Conservation (phyloP, 139 green algal genomes). For the Yamagishiella unicocca region DNA sequence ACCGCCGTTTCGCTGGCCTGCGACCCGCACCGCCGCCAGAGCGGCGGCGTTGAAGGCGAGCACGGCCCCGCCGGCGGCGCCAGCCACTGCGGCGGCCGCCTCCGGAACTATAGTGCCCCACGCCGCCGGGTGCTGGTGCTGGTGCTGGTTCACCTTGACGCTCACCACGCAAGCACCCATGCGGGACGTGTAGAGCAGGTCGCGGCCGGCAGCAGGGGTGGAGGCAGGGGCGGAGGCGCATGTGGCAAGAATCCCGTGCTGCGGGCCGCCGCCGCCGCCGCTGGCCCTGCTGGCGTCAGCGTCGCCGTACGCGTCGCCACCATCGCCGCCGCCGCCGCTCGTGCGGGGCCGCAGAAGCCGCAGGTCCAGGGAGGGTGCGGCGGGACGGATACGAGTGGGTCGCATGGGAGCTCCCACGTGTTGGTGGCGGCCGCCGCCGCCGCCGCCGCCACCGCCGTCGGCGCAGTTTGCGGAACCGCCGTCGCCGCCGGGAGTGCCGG, state of each 20-base stretch:
- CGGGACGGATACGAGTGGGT: neutral
- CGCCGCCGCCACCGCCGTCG: no score
- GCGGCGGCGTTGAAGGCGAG: neutral
- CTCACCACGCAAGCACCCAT: constrained; percentile 14
- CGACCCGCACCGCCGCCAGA: neutral
- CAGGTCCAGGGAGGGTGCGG: neutral
- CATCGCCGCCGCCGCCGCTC: neutral
- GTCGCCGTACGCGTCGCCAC: no score
- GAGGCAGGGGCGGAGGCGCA: no score
- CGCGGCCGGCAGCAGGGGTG: neutral
- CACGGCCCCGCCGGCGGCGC: neutral
- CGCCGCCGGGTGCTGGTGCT: no score
- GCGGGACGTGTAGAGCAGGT: constrained; percentile 6
- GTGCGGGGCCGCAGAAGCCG: neutral
- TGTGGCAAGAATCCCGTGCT: no score
- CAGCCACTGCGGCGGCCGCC: neutral
- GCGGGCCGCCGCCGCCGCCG: no score
- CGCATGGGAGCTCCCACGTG: no score
- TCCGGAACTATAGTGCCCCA: neutral
- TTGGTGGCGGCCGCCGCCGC: no score
- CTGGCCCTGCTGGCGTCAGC: neutral
- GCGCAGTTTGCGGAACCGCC: no score
- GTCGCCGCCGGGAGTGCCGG: no score
- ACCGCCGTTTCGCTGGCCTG: no score
- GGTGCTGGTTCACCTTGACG: neutral